Conservation (phyloP, 257 asterid species). For the Scutellaria minor region DNA sequence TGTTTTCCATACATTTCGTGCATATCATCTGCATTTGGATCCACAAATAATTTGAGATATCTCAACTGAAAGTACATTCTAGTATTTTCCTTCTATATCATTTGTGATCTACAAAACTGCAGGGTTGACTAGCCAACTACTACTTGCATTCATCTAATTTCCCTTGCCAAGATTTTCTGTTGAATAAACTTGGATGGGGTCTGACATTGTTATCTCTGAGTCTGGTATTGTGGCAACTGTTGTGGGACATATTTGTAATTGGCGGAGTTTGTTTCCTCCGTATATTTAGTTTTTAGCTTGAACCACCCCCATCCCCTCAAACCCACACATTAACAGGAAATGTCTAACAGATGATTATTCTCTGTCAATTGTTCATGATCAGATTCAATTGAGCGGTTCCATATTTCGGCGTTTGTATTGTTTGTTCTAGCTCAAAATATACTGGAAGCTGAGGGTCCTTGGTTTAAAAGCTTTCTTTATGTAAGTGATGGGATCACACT, state of each 20-base stretch:
- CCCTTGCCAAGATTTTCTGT: background rate
- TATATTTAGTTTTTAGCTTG: slow-evolving; percentile 5
- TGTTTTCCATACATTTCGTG: slow-evolving; percentile 19
- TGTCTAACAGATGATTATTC: slow-evolving; percentile 34
- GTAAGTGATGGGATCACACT: slow-evolving; percentile 55
- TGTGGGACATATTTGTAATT: background rate
- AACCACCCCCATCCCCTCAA: no score
- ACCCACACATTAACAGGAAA: background rate
- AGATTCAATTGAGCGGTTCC: slow-evolving; percentile 98
- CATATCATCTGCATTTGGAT: slow-evolving; percentile 4
- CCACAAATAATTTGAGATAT: background rate
- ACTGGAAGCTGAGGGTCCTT: slow-evolving; percentile 94
- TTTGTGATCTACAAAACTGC: slow-evolving; percentile 11
- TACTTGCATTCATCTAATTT: no score
- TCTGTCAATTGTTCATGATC: slow-evolving; percentile 38
- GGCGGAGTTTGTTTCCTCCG: background rate
- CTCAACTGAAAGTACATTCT: background rate
- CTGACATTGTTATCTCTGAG: slow-evolving; percentile 2
- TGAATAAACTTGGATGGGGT: background rate
- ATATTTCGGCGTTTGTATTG: slow-evolving; percentile 85
- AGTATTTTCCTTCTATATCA: background rate
- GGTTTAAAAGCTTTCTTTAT: slow-evolving; percentile 80
- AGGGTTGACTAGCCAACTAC: background rate
- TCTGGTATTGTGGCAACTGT: background rate
- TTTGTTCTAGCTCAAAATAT: slow-evolving; percentile 97